phyloP scores from a whole-genome alignment of 345 rosid species.

The Eucalyptus pauciflora region DNA sequence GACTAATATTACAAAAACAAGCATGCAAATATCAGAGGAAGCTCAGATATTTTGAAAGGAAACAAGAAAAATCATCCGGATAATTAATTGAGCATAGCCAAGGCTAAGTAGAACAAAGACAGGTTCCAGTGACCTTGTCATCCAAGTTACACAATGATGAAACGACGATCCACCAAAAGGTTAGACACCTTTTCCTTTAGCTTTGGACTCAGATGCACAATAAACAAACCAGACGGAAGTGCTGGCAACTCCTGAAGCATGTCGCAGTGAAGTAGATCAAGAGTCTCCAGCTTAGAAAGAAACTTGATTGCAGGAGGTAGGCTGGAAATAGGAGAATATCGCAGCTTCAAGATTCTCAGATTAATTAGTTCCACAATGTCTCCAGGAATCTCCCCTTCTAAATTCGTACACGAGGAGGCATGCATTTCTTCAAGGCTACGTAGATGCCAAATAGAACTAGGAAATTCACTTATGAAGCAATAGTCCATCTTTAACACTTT shows the following conservation, averaged over 20 bases:
- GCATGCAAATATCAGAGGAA: not conserved
- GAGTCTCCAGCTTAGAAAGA: not conserved
- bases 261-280: not conserved
- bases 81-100: no score
- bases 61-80: no score
- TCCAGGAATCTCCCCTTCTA: no score
- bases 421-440: no score
- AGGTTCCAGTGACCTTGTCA: not conserved
- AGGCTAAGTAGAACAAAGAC: no score
- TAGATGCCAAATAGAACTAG: no score
- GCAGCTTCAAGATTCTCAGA: no score
- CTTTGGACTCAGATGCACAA: not conserved
- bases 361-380: no score
- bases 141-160: not conserved
- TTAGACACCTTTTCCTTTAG: not conserved
- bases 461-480: no score
- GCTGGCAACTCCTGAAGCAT: not conserved
- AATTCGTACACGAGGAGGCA: no score
- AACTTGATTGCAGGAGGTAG: not conserved
- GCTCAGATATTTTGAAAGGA: not conserved
- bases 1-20: no score
- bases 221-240: not conserved
- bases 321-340: not conserved
- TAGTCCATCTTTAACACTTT: no score
- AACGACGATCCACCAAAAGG: not conserved